phyloP scores from a whole-genome alignment of 2,329 filamentous ascomycete genomes.

The Colletotrichum caudatum region DNA sequence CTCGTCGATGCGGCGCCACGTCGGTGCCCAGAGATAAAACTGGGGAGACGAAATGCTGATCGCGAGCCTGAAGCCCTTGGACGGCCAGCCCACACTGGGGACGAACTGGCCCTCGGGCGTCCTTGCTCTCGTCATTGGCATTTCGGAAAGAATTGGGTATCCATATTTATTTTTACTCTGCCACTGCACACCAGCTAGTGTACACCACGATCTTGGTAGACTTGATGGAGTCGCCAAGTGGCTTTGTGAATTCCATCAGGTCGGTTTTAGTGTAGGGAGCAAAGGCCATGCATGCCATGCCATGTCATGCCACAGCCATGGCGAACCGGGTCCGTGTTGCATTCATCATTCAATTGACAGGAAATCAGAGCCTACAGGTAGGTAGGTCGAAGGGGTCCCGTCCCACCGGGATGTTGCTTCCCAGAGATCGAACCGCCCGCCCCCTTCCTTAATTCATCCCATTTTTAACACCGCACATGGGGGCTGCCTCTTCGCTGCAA shows the following conservation, averaged over 20 bases:
- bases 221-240: background rate
- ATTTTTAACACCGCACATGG: background rate
- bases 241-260: background rate
- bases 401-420: constrained; percentile 21
- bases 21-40: constrained; percentile 36
- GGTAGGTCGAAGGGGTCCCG: too few species aligned
- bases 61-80: constrained; percentile 23
- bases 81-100: background rate
- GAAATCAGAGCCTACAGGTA: constrained; percentile 5
- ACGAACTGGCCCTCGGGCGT: background rate
- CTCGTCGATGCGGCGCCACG: constrained; percentile 19
- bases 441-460: background rate
- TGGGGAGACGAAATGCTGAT: constrained; percentile 29
- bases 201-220: background rate
- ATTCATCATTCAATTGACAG: background rate
- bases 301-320: background rate
- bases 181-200: background rate
- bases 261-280: background rate
- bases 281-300: too few species aligned
- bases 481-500: constrained; percentile 16
- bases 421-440: background rate
- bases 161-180: background rate
- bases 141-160: constrained; percentile 19
- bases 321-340: background rate
- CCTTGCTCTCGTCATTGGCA: constrained; percentile 26